Percentiles rank a stretch among this genome's conserved stretches.
These are phyloP conservation scores for Phialemoniopsis sp. DNA, from an alignment of 2,329 filamentous ascomycete species.

Conservation along the genomic window DNA sequence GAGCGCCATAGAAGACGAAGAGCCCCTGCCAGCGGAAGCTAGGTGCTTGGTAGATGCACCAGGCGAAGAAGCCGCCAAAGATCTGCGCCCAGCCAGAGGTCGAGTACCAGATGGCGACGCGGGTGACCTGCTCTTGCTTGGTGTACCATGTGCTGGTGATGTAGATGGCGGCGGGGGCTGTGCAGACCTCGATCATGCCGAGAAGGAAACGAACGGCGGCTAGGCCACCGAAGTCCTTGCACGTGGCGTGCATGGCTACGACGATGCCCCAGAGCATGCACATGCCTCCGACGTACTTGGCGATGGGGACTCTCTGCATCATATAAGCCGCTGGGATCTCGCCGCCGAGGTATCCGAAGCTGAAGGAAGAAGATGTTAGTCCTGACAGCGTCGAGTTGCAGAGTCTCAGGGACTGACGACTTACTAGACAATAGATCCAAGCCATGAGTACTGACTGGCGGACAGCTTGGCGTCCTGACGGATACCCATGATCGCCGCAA, in stretches of 20 bases:
- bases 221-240: not conserved
- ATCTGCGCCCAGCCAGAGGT: slow-evolving; percentile 1
- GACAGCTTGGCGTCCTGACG: not conserved
- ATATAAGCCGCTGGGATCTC: not conserved
- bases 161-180: slow-evolving; percentile 1
- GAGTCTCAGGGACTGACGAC: too few relatives aligned
- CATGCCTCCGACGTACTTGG: slow-evolving; percentile 1
- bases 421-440: not conserved
- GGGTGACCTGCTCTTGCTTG: slow-evolving; percentile 2
- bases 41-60: slow-evolving; percentile 1
- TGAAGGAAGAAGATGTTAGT: not conserved
- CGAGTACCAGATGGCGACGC: slow-evolving; percentile 2
- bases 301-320: slow-evolving; percentile 1
- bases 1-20: slow-evolving; percentile 4
- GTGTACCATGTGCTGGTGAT: slow-evolving; percentile 1
- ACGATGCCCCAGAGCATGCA: slow-evolving; percentile 3
- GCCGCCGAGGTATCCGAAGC: not conserved
- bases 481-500: slow-evolving; percentile 3
- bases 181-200: slow-evolving; percentile 1
- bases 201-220: slow-evolving; percentile 1
- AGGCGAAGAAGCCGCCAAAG: slow-evolving; percentile 3
- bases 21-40: slow-evolving; percentile 1
- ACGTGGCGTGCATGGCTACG: not conserved
- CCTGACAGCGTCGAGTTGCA: not conserved
- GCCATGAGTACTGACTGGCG: slow-evolving; percentile 2